Conservation (phyloP, 371 early-diverging fungal species). For the Mortierella sp. region DNA sequence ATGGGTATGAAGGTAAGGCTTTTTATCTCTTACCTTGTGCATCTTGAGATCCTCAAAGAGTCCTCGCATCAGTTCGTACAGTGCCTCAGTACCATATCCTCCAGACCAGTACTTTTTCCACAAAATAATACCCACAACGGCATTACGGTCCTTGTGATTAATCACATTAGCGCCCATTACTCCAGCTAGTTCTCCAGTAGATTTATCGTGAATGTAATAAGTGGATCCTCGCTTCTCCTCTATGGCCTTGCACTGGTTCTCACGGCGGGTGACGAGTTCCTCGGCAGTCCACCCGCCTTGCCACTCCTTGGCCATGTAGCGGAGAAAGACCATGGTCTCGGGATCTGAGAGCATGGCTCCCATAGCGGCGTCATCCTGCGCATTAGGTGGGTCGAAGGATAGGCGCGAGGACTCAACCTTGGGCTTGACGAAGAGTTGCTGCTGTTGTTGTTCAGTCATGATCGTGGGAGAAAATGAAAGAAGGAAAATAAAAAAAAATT, state of each 20-base stretch:
- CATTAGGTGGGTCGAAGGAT: constrained; percentile 31
- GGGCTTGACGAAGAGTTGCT: constrained; percentile 7
- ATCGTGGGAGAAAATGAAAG: background rate
- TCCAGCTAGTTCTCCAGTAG: constrained; percentile 43
- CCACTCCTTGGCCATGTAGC: constrained; percentile 48
- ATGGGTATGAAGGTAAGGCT: background rate
- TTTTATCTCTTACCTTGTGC: constrained; percentile 43
- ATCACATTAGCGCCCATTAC: constrained; percentile 48
- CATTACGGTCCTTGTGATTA: constrained; percentile 28
- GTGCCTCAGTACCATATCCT: constrained; percentile 52
- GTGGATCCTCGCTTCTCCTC: constrained; percentile 22
- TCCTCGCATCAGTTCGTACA: constrained; percentile 44
- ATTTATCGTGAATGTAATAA: constrained; percentile 49
- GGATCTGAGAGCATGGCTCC: constrained; percentile 53
- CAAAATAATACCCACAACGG: constrained; percentile 48
- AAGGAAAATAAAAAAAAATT: constrained; percentile 1
- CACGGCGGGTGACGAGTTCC: constrained; percentile 41
- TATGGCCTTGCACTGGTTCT: constrained; percentile 28
- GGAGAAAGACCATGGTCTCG: constrained; percentile 49
- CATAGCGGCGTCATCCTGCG: constrained; percentile 42
- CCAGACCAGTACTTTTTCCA: constrained; percentile 53
- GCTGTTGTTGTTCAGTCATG: constrained; percentile 12
- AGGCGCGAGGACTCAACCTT: constrained; percentile 39
- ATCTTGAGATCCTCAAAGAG: constrained; percentile 53
- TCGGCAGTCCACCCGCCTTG: constrained; percentile 54